Percentiles rank a stretch among this genome's conserved stretches.
These are phyloP conservation scores for Phytophthora melonis DNA, from an alignment of 352 stramenopile genomes.

Conservation along the genomic window DNA sequence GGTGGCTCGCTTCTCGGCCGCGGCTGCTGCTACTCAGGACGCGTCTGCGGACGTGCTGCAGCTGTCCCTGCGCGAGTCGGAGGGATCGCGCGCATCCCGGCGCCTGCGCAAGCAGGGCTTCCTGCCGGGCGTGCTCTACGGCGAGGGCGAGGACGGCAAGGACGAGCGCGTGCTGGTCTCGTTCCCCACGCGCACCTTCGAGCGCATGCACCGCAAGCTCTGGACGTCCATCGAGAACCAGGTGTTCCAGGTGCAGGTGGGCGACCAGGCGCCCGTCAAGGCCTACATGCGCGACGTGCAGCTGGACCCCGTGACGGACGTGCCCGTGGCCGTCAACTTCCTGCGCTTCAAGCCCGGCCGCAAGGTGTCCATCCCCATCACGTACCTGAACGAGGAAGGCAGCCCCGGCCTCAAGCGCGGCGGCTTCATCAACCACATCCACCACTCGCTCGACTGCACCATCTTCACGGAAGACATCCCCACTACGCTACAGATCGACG, in stretches of 20 bases:
- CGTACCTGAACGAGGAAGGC: slow-evolving; percentile 94
- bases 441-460: slow-evolving; percentile 85
- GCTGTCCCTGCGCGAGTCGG: slow-evolving; percentile 64
- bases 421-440: slow-evolving; percentile 94
- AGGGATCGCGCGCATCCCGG: slow-evolving; percentile 82
- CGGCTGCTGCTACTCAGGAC: slow-evolving; percentile 19
- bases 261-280: slow-evolving; percentile 70
- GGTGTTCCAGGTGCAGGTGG: slow-evolving; percentile 86
- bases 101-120: slow-evolving; percentile 85
- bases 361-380: slow-evolving; percentile 92
- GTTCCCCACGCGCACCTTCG: slow-evolving; percentile 77
- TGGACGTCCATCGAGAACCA: slow-evolving; percentile 90
- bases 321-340: slow-evolving; percentile 91
- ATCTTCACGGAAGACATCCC: slow-evolving; percentile 84
- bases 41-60: slow-evolving; percentile 51
- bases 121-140: slow-evolving; percentile 87
- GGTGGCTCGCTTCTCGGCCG: slow-evolving; percentile 60
- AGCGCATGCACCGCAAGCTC: slow-evolving; percentile 86
- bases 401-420: slow-evolving; percentile 95
- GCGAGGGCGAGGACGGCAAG: slow-evolving; percentile 74
- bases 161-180: slow-evolving; percentile 80
- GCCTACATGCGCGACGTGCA: slow-evolving; percentile 90
- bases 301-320: slow-evolving; percentile 86
- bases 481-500: slow-evolving; percentile 80
- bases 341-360: slow-evolving; percentile 92